phyloP scores from a whole-genome alignment of 1,284 basidiomycete genomes.

The Leccinum subrobustum region DNA sequence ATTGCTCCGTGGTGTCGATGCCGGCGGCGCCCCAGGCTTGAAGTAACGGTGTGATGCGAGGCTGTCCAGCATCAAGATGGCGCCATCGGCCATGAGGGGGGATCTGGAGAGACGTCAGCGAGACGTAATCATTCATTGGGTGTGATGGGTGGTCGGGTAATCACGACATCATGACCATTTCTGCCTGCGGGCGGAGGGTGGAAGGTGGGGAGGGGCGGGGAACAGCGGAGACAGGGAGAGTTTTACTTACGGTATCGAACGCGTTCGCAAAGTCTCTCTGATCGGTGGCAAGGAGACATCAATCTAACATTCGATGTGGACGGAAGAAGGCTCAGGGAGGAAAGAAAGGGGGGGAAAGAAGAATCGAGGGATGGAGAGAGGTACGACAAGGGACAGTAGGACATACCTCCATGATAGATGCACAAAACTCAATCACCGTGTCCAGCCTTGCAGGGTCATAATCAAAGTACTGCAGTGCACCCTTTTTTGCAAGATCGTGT shows the following conservation, averaged over 20 bases:
- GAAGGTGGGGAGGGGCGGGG: background rate
- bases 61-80: constrained; percentile 74
- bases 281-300: background rate
- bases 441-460: constrained; percentile 77
- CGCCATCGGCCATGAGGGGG: constrained; percentile 91
- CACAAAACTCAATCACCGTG: constrained; percentile 79
- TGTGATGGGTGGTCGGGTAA: background rate
- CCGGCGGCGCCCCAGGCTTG: constrained; percentile 51
- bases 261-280: constrained; percentile 82
- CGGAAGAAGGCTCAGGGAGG: background rate
- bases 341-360: background rate
- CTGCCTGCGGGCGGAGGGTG: constrained; percentile 11
- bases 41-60: constrained; percentile 62
- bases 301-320: background rate
- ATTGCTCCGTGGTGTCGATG: constrained; percentile 58
- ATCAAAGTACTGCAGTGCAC: constrained; percentile 81
- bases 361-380: background rate
- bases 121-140: constrained; percentile 3
- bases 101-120: constrained; percentile 49
- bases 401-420: constrained; percentile 73
- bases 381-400: background rate
- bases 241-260: constrained; percentile 54
- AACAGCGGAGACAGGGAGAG: background rate
- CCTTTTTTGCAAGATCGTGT: constrained; percentile 70
- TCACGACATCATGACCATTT: background rate